Percentiles rank a stretch among this genome's conserved stretches.
These are phyloP conservation scores for Graphiopsis chlorocephala DNA, from an alignment of 2,329 filamentous ascomycete genomes.

Conservation along the genomic window DNA sequence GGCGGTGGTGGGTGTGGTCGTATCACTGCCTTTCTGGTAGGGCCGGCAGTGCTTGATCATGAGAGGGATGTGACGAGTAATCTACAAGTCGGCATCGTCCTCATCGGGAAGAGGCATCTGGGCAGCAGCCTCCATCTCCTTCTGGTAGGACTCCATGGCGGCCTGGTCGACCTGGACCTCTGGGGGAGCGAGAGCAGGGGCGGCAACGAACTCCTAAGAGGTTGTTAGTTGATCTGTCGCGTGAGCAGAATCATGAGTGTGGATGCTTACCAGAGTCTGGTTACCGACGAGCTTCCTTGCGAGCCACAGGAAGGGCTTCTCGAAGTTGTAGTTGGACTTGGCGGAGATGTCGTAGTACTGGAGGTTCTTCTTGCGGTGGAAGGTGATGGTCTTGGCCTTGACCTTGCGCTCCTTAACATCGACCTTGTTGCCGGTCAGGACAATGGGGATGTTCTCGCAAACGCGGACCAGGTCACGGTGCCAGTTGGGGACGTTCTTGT, in stretches of 20 bases:
- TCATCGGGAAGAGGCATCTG: constrained; percentile 88
- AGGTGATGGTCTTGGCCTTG: constrained; percentile 99
- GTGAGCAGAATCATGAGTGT: neutral
- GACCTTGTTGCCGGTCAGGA: constrained; percentile 98
- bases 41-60: neutral
- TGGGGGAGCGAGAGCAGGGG: constrained; percentile 88
- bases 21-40: constrained; percentile 1
- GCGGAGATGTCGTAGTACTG: constrained; percentile 99
- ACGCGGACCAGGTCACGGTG: constrained; percentile 99
- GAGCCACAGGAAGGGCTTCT: constrained; percentile 99
- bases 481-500: constrained; percentile 99
- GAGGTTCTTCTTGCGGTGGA: constrained; percentile 99
- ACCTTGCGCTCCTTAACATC: constrained; percentile 99
- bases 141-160: constrained; percentile 76
- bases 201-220: constrained; percentile 87
- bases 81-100: constrained; percentile 69
- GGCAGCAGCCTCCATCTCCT: constrained; percentile 83
- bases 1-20: constrained; percentile 5
- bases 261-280: constrained; percentile 67
- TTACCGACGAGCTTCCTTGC: constrained; percentile 98
- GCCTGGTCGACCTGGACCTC: constrained; percentile 84
- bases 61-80: constrained; percentile 7
- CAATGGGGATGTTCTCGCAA: constrained; percentile 98
- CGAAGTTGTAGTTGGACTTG: constrained; percentile 99
- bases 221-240: constrained; percentile 26